These are phyloP conservation scores for Croton setiger DNA, from an alignment of 441 rosid species.

Conservation along the genomic window DNA sequence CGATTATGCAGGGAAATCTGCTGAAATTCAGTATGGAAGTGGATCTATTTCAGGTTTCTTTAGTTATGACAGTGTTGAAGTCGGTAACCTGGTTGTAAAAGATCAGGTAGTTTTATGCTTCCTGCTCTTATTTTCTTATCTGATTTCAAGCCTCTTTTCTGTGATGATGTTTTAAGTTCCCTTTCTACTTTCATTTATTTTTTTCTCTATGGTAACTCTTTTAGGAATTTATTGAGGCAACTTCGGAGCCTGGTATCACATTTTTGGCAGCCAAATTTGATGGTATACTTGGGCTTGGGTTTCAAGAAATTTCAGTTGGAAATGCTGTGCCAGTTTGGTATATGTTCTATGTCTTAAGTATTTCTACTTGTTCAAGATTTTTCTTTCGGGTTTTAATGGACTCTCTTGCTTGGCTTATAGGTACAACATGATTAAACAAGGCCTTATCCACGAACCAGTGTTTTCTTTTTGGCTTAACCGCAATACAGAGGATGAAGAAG, in stretches of 20 bases:
- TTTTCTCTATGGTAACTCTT: not conserved
- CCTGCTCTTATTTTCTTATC: not conserved
- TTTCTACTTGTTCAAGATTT: not conserved
- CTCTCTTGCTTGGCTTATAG: constrained; percentile 32
- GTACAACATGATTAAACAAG: constrained; percentile 83
- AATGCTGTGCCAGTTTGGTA: constrained; percentile 77
- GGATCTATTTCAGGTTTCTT: constrained; percentile 81
- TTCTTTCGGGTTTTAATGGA: constrained; percentile 3
- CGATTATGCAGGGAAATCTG: constrained; percentile 46
- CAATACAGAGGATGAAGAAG: constrained; percentile 51
- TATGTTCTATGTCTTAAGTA: constrained; percentile 3
- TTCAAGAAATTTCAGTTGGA: constrained; percentile 78
- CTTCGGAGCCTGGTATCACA: constrained; percentile 64
- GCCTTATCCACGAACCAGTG: constrained; percentile 53
- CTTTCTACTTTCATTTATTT: not conserved
- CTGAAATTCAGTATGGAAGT: constrained; percentile 64
- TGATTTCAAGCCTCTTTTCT: not conserved
- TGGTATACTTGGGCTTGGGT: constrained; percentile 86
- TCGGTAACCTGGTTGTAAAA: constrained; percentile 63
- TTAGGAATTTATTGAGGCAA: constrained; percentile 83
- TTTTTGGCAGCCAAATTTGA: constrained; percentile 78
- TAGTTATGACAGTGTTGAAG: constrained; percentile 56
- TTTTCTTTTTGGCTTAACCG: constrained; percentile 94
- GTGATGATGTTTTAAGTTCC: not conserved
- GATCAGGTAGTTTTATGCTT: constrained; percentile 45